A percentile compares a stretch with the other conserved stretches of the same genome.
phyloP scores from a whole-genome alignment of 495 filamentous ascomycete genomes.

The Trichoderma orchidacearum region DNA sequence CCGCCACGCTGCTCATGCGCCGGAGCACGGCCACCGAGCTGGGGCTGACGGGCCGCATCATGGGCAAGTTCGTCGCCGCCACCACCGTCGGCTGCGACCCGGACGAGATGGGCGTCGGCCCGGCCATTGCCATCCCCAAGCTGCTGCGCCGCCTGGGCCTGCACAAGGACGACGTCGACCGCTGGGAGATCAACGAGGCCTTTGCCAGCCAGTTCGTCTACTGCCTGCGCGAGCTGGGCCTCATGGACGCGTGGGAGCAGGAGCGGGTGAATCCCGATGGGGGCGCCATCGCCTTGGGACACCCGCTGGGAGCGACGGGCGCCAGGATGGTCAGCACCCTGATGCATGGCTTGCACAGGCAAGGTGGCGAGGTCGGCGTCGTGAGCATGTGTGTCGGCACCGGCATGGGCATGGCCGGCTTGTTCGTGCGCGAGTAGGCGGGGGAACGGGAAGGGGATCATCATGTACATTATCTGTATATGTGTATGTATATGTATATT shows the following conservation, averaged over 20 bases:
- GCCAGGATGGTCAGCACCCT: constrained; percentile 69
- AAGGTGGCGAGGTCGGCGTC: constrained; percentile 50
- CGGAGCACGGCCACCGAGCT: constrained; percentile 67
- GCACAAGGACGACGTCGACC: constrained; percentile 50
- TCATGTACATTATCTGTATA: no score
- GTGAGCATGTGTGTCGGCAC: constrained; percentile 86
- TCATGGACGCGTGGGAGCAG: constrained; percentile 43
- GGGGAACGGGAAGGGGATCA: no score
- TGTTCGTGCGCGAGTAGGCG: constrained; percentile 69
- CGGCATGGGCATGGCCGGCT: constrained; percentile 81
- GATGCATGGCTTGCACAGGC: constrained; percentile 47
- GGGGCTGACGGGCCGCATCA: constrained; percentile 51
- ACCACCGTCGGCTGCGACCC: constrained; percentile 63
- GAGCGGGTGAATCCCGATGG: constrained; percentile 79
- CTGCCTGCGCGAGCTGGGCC: constrained; percentile 59
- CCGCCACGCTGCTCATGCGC: constrained; percentile 69
- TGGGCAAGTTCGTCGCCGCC: constrained; percentile 67
- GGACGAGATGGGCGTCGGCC: constrained; percentile 90
- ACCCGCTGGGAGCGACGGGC: constrained; percentile 86
- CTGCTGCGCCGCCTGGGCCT: constrained; percentile 54
- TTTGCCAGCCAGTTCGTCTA: constrained; percentile 84
- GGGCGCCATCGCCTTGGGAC: constrained; percentile 84
- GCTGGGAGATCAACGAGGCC: constrained; percentile 98
- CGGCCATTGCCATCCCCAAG: constrained; percentile 73
- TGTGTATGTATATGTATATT: no score